phyloP scores from a whole-genome alignment of 768 basidiomycete species.

The Mycena crocata region DNA sequence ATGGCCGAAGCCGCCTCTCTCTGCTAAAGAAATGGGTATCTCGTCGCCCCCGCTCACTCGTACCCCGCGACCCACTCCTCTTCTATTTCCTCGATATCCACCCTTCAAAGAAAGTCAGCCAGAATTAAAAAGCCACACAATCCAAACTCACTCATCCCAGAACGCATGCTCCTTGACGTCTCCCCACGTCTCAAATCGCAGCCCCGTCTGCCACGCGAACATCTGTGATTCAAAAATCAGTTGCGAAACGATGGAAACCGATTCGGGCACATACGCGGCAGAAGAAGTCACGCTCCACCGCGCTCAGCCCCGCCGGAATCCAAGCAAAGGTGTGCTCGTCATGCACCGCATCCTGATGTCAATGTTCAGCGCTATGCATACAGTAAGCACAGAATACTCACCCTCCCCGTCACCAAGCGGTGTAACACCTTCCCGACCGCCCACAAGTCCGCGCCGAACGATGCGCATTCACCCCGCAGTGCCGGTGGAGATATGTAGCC shows the following conservation, averaged over 20 bases:
- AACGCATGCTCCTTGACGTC: constrained; percentile 6
- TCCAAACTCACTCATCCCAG: constrained; percentile 1
- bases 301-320: not conserved
- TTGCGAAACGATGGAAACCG: not conserved
- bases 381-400: not conserved
- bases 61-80: too few species aligned
- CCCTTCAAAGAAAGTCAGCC: too few species aligned
- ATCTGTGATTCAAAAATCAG: not conserved
- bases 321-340: not conserved
- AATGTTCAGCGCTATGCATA: not conserved
- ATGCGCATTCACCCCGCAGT: not conserved
- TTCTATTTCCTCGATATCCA: too few species aligned
- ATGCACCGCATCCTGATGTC: not conserved
- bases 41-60: too few species aligned
- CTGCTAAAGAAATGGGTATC: too few species aligned
- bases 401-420: not conserved
- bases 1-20: too few species aligned
- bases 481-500: not conserved
- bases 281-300: not conserved
- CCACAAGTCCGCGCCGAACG: constrained; percentile 7
- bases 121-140: too few species aligned
- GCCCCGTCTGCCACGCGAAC: not conserved
- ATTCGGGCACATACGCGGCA: not conserved
- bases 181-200: not conserved
- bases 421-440: not conserved